phyloP scores from a whole-genome alignment of 2,329 filamentous ascomycete genomes.

The Fusarium liriodendri region DNA sequence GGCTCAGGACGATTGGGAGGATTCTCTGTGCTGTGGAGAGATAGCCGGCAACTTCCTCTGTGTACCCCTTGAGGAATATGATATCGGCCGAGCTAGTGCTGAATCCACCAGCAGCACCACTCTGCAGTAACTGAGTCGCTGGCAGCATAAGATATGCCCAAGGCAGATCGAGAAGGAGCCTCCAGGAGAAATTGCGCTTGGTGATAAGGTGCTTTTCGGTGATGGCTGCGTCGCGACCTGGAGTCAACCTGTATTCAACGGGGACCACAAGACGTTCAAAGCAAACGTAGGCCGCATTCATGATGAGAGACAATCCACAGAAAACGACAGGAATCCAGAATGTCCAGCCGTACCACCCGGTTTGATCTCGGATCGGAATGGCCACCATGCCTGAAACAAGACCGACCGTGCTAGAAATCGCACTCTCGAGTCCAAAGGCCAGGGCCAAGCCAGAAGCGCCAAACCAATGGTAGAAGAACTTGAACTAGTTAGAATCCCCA shows the following conservation, averaged over 20 bases:
- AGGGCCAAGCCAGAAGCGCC: conserved; percentile 36
- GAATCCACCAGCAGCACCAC: conserved; percentile 35
- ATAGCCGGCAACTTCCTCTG: conserved; percentile 35
- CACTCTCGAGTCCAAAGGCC: conserved; percentile 39
- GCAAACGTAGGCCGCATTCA: conserved; percentile 34
- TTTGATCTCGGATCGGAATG: conserved; percentile 36
- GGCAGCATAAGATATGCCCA: conserved; percentile 41
- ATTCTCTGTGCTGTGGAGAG: conserved; percentile 35
- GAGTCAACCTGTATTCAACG: neutral
- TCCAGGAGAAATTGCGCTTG: conserved; percentile 33
- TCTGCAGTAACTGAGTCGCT: conserved; percentile 36
- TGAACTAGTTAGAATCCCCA: neutral
- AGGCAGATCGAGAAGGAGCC: conserved; percentile 20
- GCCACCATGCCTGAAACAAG: conserved; percentile 39
- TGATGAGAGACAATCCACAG: conserved; percentile 25
- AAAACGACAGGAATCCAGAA: conserved; percentile 40
- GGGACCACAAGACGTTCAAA: conserved; percentile 23
- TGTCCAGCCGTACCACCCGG: conserved; percentile 40
- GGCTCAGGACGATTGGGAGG: conserved; percentile 32
- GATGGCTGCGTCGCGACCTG: neutral
- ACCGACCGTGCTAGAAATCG: conserved; percentile 34
- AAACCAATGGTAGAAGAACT: conserved; percentile 44
- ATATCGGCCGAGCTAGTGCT: conserved; percentile 35
- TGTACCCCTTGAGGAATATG: conserved; percentile 39
- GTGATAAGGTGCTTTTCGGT: neutral